Evolutionary conservation across 139 green algal species (phyloP).

Genomic region (Chlamydomonas eustigma): DNA sequence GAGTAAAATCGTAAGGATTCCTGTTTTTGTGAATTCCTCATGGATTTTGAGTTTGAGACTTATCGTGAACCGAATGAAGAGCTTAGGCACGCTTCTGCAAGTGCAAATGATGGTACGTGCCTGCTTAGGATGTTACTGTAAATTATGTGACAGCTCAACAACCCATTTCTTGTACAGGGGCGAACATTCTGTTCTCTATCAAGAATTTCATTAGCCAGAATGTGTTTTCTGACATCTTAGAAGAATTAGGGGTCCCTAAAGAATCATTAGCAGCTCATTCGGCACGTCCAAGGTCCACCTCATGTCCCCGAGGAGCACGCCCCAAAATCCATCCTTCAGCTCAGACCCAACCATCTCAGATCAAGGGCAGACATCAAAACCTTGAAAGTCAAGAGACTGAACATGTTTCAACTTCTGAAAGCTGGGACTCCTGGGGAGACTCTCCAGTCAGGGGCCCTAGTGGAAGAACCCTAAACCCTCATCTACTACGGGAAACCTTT

Average conservation of each 20-base stretch:
- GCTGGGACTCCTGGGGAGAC: too few relatives aligned
- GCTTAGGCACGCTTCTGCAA: too few relatives aligned
- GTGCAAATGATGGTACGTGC: background rate
- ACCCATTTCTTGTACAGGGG: background rate
- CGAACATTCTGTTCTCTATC: background rate
- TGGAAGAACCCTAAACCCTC: too few relatives aligned
- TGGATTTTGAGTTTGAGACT: background rate
- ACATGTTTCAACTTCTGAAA: too few relatives aligned
- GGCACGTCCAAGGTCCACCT: background rate
- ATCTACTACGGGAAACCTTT: too few relatives aligned
- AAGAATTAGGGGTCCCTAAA: background rate
- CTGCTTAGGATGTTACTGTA: background rate
- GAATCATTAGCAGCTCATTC: background rate
- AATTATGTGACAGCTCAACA: background rate
- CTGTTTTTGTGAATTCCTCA: too few relatives aligned
- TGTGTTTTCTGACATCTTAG: background rate
- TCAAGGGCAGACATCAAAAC: too few relatives aligned
- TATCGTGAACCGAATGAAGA: background rate
- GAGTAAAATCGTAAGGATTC: too few relatives aligned
- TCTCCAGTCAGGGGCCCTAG: too few relatives aligned
- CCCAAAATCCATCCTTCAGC: too few relatives aligned
- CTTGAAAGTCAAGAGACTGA: too few relatives aligned
- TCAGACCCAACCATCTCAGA: too few relatives aligned
- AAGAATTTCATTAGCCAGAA: background rate
- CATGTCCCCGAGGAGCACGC: background rate